Percentiles rank a stretch among this genome's conserved stretches.
Evolutionary conservation across 78 protist genomes (phyloP).

Genomic region (Capsaspora owczarzaki): DNA sequence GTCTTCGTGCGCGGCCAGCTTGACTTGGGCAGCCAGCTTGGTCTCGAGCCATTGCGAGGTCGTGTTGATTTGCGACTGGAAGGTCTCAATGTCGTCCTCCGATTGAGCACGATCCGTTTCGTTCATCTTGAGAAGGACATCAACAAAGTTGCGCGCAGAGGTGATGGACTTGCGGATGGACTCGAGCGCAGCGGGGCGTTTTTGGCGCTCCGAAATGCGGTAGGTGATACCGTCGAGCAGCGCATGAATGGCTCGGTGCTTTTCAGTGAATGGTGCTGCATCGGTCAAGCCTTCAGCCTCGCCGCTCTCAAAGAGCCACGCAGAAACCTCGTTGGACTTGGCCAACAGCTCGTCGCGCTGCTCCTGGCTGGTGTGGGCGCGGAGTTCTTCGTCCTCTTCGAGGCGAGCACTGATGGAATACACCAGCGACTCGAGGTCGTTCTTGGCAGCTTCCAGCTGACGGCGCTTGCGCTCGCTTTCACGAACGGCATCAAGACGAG

Average conservation of each 20-base stretch:
- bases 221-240: not conserved
- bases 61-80: not conserved
- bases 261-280: not conserved
- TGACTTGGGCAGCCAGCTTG: not conserved
- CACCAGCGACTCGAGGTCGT: slow-evolving; percentile 38
- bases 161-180: not conserved
- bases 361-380: not conserved
- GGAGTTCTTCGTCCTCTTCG: slow-evolving; percentile 19
- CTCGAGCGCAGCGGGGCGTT: not conserved
- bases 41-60: not conserved
- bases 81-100: not conserved
- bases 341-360: not conserved
- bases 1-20: not conserved
- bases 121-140: too few species aligned
- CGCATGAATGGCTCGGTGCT: not conserved
- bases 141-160: slow-evolving; percentile 3
- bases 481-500: slow-evolving; percentile 6
- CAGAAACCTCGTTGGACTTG: not conserved
- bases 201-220: not conserved
- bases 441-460: slow-evolving; percentile 29
- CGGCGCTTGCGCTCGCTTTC: not conserved
- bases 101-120: not conserved
- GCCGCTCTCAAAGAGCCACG: not conserved
- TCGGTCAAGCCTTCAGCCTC: not conserved
- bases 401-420: slow-evolving; percentile 41